Evolutionary conservation across 208 protist genomes (phyloP).

Genomic region (Tetramitus jugosus): DNA sequence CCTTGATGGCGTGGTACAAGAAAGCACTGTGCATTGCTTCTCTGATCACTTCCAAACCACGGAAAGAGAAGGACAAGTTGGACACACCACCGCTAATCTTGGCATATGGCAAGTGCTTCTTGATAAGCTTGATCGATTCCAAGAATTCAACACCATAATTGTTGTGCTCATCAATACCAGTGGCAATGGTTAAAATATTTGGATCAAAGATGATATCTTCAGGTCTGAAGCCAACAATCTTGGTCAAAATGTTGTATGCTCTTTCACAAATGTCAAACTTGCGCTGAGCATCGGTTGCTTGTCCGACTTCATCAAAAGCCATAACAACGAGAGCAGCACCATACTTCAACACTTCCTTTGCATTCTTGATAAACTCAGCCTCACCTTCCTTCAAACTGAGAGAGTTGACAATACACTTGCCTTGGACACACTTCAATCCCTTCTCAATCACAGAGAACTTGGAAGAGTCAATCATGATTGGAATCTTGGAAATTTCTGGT

Average conservation of each 20-base stretch:
- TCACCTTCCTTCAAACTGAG: conserved; percentile 91
- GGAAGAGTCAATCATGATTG: conserved; percentile 92
- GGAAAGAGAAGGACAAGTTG: conserved; percentile 94
- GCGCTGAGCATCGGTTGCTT: conserved; percentile 65
- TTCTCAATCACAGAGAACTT: conserved; percentile 84
- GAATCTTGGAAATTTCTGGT: conserved; percentile 75
- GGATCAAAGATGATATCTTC: conserved; percentile 94
- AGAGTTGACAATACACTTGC: conserved; percentile 92
- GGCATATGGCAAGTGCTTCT: conserved; percentile 55
- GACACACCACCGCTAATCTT: conserved; percentile 85
- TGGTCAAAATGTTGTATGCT: conserved; percentile 75
- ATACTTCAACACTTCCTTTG: conserved; percentile 70
- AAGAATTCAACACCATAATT: conserved; percentile 91
- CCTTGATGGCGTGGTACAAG: conserved; percentile 69
- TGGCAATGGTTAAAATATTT: conserved; percentile 93
- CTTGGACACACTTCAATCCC: conserved; percentile 81
- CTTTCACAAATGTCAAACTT: conserved; percentile 86
- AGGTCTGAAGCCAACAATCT: conserved; percentile 60
- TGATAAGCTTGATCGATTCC: conserved; percentile 71
- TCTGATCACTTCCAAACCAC: conserved; percentile 67
- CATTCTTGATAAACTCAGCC: conserved; percentile 79
- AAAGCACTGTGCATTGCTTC: conserved; percentile 83
- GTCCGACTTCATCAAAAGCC: conserved; percentile 91
- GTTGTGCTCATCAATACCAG: conserved; percentile 91
- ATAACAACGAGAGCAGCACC: conserved; percentile 79